phyloP scores from a whole-genome alignment of 169 alveolate species.

The Amoebophrya sp. region DNA sequence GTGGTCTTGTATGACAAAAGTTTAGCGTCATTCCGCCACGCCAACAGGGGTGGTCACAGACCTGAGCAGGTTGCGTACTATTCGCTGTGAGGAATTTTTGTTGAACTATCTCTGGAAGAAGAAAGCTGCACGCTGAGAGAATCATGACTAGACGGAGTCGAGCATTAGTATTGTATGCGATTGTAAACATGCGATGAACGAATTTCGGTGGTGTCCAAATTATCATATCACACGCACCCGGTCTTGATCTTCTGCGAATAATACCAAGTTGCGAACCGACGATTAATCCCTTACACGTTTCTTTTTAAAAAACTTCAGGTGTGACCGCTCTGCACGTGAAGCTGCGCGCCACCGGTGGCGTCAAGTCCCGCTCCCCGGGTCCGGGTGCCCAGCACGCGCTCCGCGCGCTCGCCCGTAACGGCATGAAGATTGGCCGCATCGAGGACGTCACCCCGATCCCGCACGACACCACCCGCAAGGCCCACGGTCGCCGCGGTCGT shows the following conservation, averaged over 20 bases:
- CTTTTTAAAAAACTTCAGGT: conserved; percentile 20
- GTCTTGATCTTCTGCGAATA: too few species aligned
- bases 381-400: conserved; percentile 99
- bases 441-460: conserved; percentile 99
- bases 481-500: conserved; percentile 99
- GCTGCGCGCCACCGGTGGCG: conserved; percentile 96
- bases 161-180: too few species aligned
- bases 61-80: too few species aligned
- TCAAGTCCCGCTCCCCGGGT: conserved; percentile 97
- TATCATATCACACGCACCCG: too few species aligned
- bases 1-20: not conserved
- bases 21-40: not conserved
- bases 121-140: too few species aligned
- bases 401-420: conserved; percentile 98
- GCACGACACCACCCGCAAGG: conserved; percentile 95
- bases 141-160: too few species aligned
- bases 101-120: too few species aligned
- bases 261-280: not conserved
- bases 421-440: conserved; percentile 96
- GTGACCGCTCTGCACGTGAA: conserved; percentile 96
- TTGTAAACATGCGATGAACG: too few species aligned
- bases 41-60: too few species aligned
- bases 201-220: too few species aligned
- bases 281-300: not conserved
- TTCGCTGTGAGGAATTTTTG: too few species aligned